Evolutionary conservation across 768 basidiomycete genomes (phyloP).

Genomic region (Phanerodontia chrysosporium): DNA sequence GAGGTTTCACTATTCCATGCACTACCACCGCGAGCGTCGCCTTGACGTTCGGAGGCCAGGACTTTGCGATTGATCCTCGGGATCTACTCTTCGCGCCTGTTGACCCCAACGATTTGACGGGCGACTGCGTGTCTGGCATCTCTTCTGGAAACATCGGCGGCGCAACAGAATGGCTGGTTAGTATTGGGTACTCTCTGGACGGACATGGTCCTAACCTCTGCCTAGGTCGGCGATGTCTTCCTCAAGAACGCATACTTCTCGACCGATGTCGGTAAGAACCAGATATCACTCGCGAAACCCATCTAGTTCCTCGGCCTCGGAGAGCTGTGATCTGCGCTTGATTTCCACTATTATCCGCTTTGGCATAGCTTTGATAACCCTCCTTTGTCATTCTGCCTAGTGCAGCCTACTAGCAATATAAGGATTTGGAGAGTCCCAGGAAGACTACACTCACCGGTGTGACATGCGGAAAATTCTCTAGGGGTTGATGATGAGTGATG

Average conservation of each 20-base stretch:
- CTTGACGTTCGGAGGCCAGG: constrained; percentile 52
- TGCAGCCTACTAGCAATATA: constrained; percentile 4
- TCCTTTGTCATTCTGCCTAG: constrained; percentile 3
- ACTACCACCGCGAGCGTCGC: constrained; percentile 48
- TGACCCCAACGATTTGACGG: constrained; percentile 44
- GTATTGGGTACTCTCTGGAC: constrained; percentile 20
- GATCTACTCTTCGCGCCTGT: constrained; percentile 61
- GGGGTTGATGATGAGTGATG: too few species aligned
- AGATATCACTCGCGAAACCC: constrained; percentile 56
- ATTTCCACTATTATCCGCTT: background rate
- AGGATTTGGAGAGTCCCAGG: background rate
- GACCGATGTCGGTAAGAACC: constrained; percentile 53
- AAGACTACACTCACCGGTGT: background rate
- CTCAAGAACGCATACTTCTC: constrained; percentile 77
- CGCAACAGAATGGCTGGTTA: constrained; percentile 63
- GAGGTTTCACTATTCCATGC: constrained; percentile 63
- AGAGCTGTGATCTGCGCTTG: background rate
- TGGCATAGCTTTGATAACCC: background rate
- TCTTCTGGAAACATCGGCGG: constrained; percentile 56
- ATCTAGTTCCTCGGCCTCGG: constrained; percentile 21
- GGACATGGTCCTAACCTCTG: constrained; percentile 1
- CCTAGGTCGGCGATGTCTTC: constrained; percentile 65
- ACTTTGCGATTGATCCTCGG: constrained; percentile 60
- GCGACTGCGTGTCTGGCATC: constrained; percentile 71
- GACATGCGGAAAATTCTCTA: too few species aligned